phyloP scores from a whole-genome alignment of 345 rosid genomes.

The Lumnitzera littorea region DNA sequence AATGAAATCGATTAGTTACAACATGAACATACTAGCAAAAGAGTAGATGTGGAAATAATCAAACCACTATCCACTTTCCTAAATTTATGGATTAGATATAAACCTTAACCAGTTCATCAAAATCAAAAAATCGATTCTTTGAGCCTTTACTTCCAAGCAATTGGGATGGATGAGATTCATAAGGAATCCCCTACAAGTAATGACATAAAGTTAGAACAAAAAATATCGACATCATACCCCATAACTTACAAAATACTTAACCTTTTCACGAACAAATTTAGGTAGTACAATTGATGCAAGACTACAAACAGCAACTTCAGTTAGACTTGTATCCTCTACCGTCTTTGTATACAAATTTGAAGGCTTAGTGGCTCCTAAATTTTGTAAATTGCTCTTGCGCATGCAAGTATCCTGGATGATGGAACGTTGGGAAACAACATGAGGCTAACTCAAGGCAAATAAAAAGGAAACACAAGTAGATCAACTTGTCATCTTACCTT shows the following conservation, averaged over 20 bases:
- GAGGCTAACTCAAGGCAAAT: slow-evolving; percentile 19
- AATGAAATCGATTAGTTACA: too few relatives aligned
- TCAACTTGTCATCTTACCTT: too few relatives aligned
- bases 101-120: slow-evolving; percentile 87
- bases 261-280: slow-evolving; percentile 75
- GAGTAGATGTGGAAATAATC: too few relatives aligned
- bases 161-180: slow-evolving; percentile 72
- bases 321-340: slow-evolving; percentile 79
- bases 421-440: not conserved
- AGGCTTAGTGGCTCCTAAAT: slow-evolving; percentile 76
- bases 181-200: slow-evolving; percentile 42
- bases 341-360: slow-evolving; percentile 92
- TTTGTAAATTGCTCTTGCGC: slow-evolving; percentile 89
- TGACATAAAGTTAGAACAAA: not conserved
- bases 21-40: too few relatives aligned
- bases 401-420: slow-evolving; percentile 73
- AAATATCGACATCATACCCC: not conserved
- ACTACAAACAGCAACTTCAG: slow-evolving; percentile 91
- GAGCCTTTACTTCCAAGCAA: slow-evolving; percentile 76
- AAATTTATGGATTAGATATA: slow-evolving; percentile 2
- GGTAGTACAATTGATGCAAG: slow-evolving; percentile 94
- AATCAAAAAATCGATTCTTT: slow-evolving; percentile 73
- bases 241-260: slow-evolving; percentile 11
- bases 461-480: too few relatives aligned
- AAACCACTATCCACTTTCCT: too few relatives aligned